phyloP scores from a whole-genome alignment of 495 filamentous ascomycete genomes.

The Penicillium bialowiezense region DNA sequence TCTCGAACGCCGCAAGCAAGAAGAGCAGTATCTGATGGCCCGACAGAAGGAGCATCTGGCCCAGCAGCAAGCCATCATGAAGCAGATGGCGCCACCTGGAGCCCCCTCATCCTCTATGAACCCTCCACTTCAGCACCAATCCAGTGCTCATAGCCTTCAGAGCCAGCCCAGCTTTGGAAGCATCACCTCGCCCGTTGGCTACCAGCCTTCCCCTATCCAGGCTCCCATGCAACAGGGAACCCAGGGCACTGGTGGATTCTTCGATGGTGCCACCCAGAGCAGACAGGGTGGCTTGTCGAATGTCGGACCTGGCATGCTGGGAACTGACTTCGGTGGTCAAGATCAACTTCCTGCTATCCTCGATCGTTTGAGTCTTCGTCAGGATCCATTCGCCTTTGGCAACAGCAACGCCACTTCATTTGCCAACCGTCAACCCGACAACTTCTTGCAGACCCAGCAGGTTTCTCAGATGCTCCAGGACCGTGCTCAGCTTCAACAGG shows the following conservation, averaged over 20 bases:
- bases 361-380: conserved; percentile 57
- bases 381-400: conserved; percentile 52
- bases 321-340: conserved; percentile 49
- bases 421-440: conserved; percentile 53
- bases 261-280: conserved; percentile 55
- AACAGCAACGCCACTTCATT: conserved; percentile 46
- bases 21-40: conserved; percentile 95
- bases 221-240: conserved; percentile 55
- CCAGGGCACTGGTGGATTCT: conserved; percentile 60
- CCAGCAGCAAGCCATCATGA: conserved; percentile 77
- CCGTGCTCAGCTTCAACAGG: conserved; percentile 57
- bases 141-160: conserved; percentile 90
- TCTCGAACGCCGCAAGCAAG: conserved; percentile 91
- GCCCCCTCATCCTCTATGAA: conserved; percentile 47
- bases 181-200: conserved; percentile 79
- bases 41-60: conserved; percentile 90
- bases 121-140: conserved; percentile 79
- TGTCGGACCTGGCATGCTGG: conserved; percentile 51
- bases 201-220: conserved; percentile 71
- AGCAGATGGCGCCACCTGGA: conserved; percentile 67
- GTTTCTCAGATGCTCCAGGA: conserved; percentile 59
- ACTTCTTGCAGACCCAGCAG: conserved; percentile 53
- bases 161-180: conserved; percentile 93
- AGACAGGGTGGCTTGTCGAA: conserved; percentile 38
- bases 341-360: conserved; percentile 61